phyloP scores from a whole-genome alignment of 179 eudicot genomes.

The Carnegiea gigantea region DNA sequence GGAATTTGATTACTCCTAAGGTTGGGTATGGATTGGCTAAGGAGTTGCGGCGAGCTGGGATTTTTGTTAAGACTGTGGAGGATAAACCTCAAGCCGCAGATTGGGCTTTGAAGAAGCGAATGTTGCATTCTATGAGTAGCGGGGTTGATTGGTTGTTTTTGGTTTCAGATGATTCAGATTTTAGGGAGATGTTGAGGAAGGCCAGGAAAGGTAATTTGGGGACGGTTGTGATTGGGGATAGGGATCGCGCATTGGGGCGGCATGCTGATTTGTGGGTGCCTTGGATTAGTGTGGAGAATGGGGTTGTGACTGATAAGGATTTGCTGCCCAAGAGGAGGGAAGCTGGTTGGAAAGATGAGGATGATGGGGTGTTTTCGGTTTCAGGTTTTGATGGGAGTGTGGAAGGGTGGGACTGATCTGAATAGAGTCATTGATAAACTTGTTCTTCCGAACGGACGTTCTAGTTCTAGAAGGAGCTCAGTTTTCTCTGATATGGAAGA shows the following conservation, averaged over 20 bases:
- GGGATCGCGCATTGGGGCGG: constrained; percentile 73
- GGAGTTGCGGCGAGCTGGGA: constrained; percentile 89
- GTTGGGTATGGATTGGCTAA: constrained; percentile 74
- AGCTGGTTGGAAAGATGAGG: constrained; percentile 30
- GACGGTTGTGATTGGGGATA: constrained; percentile 90
- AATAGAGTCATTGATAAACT: constrained; percentile 57
- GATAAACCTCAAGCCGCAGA: constrained; percentile 99
- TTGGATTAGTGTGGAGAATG: constrained; percentile 79
- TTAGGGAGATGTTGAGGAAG: constrained; percentile 78
- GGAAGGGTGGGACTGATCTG: constrained; percentile 34
- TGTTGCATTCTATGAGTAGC: constrained; percentile 71
- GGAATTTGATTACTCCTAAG: constrained; percentile 60
- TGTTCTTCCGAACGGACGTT: constrained; percentile 32
- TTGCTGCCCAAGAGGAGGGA: constrained; percentile 53
- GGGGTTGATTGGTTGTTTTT: constrained; percentile 86
- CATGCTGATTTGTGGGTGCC: constrained; percentile 88
- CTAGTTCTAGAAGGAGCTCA: constrained; percentile 34
- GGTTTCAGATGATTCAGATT: constrained; percentile 97
- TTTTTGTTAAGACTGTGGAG: constrained; percentile 85
- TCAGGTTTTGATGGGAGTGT: constrained; percentile 40
- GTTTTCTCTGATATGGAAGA: constrained; percentile 56
- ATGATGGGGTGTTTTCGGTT: constrained; percentile 42
- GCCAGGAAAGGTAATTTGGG: constrained; percentile 83
- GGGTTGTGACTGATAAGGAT: constrained; percentile 69
- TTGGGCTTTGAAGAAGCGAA: constrained; percentile 89